Conservation (phyloP, 2,329 filamentous ascomycete genomes). For the Monosporascus cannonballus region DNA sequence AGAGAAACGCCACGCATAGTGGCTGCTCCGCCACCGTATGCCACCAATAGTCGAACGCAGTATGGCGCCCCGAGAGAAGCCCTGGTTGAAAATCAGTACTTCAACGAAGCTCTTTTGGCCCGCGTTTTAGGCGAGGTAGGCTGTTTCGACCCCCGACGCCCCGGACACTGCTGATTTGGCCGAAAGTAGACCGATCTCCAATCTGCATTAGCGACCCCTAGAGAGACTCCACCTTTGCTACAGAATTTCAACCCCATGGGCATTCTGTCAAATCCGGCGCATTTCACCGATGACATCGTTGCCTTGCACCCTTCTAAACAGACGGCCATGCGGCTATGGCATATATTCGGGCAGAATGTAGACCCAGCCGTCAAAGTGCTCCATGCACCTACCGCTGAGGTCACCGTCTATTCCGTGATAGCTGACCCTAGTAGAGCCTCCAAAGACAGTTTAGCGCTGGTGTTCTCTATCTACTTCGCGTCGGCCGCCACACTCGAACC, state of each 20-base stretch:
- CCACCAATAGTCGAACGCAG: neutral
- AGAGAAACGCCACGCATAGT: neutral
- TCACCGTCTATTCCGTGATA: conserved; percentile 22
- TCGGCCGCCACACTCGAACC: neutral
- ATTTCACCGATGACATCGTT: conserved; percentile 7
- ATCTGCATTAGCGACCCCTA: conserved; percentile 11
- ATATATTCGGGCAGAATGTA: conserved; percentile 7
- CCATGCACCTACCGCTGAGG: conserved; percentile 22
- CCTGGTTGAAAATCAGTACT: conserved; percentile 28
- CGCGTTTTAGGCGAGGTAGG: conserved; percentile 28
- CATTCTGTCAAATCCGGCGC: conserved; percentile 21
- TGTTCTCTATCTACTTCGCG: neutral
- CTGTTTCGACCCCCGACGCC: neutral
- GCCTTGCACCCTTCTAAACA: conserved; percentile 20
- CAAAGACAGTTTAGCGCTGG: conserved; percentile 14
- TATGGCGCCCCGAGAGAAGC: conserved; percentile 14
- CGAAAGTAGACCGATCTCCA: conserved; percentile 2
- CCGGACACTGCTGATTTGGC: neutral
- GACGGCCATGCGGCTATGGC: conserved; percentile 8
- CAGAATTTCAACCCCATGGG: conserved; percentile 26
- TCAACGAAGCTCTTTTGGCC: conserved; percentile 31
- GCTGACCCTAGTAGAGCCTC: conserved; percentile 13
- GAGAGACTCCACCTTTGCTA: neutral
- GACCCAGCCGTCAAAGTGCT: conserved; percentile 23
- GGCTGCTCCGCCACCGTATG: neutral